Evolutionary conservation across 2,329 filamentous ascomycete genomes (phyloP), one percentile per base, ranked within the genome.

Genomic region (Talaromyces sp.): DNA sequence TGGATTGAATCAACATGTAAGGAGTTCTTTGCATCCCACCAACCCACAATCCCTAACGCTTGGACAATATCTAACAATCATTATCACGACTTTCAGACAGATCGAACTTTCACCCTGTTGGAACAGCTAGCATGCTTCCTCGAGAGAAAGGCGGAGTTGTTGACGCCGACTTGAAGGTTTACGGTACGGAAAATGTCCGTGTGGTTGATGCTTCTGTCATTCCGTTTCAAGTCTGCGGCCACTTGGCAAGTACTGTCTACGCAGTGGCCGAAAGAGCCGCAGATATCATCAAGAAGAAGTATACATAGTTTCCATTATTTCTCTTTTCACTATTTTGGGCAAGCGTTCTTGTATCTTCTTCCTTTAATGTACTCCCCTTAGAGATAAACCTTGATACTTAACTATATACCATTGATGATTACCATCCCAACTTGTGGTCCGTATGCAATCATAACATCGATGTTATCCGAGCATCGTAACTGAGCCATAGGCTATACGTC

Each of bases 131-230:
- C 48, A 60, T 60, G 58, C 58, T 60, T 54, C 58, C 58, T 40
- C 58, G 58, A 54, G 58, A 60, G 12, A 60, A 60, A 54, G 58
- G 58, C 14, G 58, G 58, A 16, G 58, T 60, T 48, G 44, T 48
- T 16, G 1, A 28, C 11, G 3, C 44, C 12, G 21, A 28, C 5
- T 23, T 48, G 21, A 48, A 48, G 14, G 44, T 48, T 8, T 48
- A 48, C 21, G 44, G 44, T 2, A 48, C 44, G 12, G 12, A 65
- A 0, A 76, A 75, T 5, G 60, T 77, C 54, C 63, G 75, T 1
- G 73, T 77, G 4, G 72, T 75, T 5, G 74, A 77, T 65, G 72
- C 72, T 16, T 73, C 70, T 54, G 66, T 73, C 31, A 65, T 70
- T 44, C 73, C 72, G 0, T 64, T 73, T 42, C 68, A 73, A 54